Percentiles rank a stretch among this genome's conserved stretches.
phyloP scores from a whole-genome alignment of 495 filamentous ascomycete species.

The Penicillium psychrofluorescens region DNA sequence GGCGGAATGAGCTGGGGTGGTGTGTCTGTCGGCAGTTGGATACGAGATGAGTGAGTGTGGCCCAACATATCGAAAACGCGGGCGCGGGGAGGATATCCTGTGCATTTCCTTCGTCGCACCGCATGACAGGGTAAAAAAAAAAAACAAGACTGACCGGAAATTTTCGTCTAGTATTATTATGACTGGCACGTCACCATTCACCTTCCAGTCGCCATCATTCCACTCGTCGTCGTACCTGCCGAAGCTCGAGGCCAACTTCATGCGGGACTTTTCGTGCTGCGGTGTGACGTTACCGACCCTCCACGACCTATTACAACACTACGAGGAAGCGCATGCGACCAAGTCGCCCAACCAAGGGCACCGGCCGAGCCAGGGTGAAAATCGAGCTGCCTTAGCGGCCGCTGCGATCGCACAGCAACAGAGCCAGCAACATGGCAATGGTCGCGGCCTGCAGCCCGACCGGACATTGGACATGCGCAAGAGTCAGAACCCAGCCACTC shows the following conservation, averaged over 20 bases:
- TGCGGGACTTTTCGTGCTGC: constrained; percentile 94
- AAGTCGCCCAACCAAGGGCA: constrained; percentile 53
- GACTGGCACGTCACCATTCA: constrained; percentile 89
- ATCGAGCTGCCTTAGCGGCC: constrained; percentile 50
- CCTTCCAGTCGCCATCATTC: constrained; percentile 85
- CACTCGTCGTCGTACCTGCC: constrained; percentile 97
- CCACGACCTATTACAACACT: constrained; percentile 92
- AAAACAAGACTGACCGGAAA: constrained; percentile 18
- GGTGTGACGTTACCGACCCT: constrained; percentile 77
- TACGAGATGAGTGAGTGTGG: constrained; percentile 88
- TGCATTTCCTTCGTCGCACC: constrained; percentile 14
- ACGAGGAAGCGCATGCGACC: constrained; percentile 84
- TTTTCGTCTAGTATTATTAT: constrained; percentile 70
- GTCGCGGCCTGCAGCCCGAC: constrained; percentile 33
- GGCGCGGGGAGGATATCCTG: background rate
- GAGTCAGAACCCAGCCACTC: constrained; percentile 31
- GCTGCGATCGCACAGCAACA: constrained; percentile 49
- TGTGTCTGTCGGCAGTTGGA: constrained; percentile 91
- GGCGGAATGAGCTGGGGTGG: constrained; percentile 98
- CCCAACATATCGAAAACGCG: background rate
- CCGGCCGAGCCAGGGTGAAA: constrained; percentile 46
- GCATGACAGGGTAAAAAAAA: constrained; percentile 2
- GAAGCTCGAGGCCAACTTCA: constrained; percentile 94
- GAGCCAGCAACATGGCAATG: constrained; percentile 41
- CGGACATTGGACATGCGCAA: constrained; percentile 35